A percentile compares a stretch with the other conserved stretches of the same genome.
Conservation (phyloP, 805 yeast species). For the Suhomyces pyralidae region DNA sequence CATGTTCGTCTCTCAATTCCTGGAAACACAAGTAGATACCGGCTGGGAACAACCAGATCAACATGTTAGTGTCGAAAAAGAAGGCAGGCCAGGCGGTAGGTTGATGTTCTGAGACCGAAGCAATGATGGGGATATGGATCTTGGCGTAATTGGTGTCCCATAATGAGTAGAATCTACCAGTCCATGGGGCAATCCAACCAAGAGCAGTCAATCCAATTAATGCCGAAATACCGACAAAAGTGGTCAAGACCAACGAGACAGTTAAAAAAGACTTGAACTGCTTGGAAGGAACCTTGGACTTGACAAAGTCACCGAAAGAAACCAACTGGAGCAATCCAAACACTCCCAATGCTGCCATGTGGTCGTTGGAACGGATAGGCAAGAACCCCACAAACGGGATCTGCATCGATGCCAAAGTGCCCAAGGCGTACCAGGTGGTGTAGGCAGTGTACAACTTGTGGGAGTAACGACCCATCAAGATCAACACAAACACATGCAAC, state of each 20-base stretch:
- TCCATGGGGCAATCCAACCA: constrained; percentile 98
- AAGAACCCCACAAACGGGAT: constrained; percentile 97
- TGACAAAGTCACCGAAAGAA: constrained; percentile 79
- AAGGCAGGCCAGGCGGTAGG: constrained; percentile 99
- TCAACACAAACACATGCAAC: constrained; percentile 83
- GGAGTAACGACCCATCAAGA: constrained; percentile 91
- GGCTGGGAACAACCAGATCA: constrained; percentile 98
- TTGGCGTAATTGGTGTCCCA: constrained; percentile 99
- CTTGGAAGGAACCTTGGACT: constrained; percentile 63
- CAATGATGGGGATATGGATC: constrained; percentile 97
- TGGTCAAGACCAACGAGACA: constrained; percentile 55
- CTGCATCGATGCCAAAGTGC: constrained; percentile 98
- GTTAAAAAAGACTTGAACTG: constrained; percentile 70
- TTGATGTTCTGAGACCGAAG: constrained; percentile 98
- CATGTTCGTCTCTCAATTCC: constrained; percentile 87
- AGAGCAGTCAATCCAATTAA: constrained; percentile 78
- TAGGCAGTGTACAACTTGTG: constrained; percentile 84
- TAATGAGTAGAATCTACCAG: constrained; percentile 95
- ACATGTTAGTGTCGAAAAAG: constrained; percentile 87
- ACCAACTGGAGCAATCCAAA: constrained; percentile 93
- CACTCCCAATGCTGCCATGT: constrained; percentile 97
- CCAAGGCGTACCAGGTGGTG: constrained; percentile 94
- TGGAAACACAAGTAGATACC: constrained; percentile 90
- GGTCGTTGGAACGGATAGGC: constrained; percentile 96
- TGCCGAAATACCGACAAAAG: constrained; percentile 63